Base-by-base conservation (phyloP, 768 basidiomycete genomes). In the Kwoniella sp. region DNA sequence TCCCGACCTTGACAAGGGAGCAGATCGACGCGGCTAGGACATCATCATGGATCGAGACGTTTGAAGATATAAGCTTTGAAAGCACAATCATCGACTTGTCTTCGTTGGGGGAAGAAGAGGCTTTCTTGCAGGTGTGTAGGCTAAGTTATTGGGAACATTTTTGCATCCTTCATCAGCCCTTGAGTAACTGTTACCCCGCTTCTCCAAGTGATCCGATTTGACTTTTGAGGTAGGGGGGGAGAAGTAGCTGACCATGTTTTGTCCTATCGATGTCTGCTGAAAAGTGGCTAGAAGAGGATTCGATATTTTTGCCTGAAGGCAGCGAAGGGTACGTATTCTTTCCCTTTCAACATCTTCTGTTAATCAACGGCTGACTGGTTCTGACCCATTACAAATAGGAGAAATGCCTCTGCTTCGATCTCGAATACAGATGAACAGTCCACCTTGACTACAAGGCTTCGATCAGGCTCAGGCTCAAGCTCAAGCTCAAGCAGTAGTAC, bases 211-310 rank as follows among this genome's bases (percentile, higher is more conserved):
- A n/a, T n/a, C n/a, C n/a, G n/a, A n/a, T n/a, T n/a, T n/a, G n/a
- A n/a, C n/a, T n/a, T n/a, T n/a, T n/a, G n/a, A n/a, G n/a, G n/a
- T n/a, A n/a, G n/a, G n/a, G n/a, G n/a, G n/a, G n/a, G n/a, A n/a
- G n/a, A n/a, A n/a, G n/a, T n/a, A n/a, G 33, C 33, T 33, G 26
- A 55, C 13, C 33, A 15, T 33, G 8, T 3, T 37, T 13, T 6
- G 9, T 7, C 24, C 6, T 27, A n/a, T 10, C n/a, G 27, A 10
- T 52, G 51, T 26, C 6, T 13, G 33, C 33, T n/a, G n/a, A n/a
- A 13, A 67, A 77, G 75, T 77, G 75, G 75, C 62, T 77, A 13
- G 64, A 68, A 21, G 60, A 69, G 1, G 72, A 74, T 49, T 74
- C 73, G 15, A 77, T 77, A 33, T 77, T 77, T 50, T 36, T 74